These are phyloP conservation scores for Herpetomonas tarakana DNA, from an alignment of 208 protist species.

Conservation along the genomic window DNA sequence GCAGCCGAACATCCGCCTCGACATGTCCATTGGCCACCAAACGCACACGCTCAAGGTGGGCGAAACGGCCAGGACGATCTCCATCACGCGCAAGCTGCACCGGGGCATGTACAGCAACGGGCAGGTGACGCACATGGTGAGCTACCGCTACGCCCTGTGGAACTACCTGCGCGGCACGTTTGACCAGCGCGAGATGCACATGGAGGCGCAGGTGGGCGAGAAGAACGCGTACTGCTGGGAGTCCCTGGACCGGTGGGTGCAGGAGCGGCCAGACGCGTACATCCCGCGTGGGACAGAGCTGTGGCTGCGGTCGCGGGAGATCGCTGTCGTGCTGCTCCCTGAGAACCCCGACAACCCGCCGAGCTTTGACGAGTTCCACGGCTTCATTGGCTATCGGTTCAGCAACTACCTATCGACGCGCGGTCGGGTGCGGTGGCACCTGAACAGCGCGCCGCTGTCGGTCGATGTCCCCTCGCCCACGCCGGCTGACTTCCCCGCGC, in stretches of 20 bases:
- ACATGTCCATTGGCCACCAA: conserved; percentile 84
- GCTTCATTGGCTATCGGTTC: conserved; percentile 71
- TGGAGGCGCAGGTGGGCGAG: conserved; percentile 69
- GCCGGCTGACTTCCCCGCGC: conserved; percentile 18
- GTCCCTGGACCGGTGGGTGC: conserved; percentile 71
- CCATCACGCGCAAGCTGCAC: conserved; percentile 74
- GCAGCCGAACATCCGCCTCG: conserved; percentile 56
- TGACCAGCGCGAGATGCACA: conserved; percentile 37
- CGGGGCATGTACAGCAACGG: conserved; percentile 81
- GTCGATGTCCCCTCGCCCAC: conserved; percentile 24
- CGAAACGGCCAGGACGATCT: conserved; percentile 69
- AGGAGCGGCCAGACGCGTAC: conserved; percentile 33
- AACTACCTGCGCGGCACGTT: conserved; percentile 72
- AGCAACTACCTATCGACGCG: conserved; percentile 46
- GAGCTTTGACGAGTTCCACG: conserved; percentile 57
- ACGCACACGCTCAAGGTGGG: conserved; percentile 74
- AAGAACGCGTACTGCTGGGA: conserved; percentile 65
- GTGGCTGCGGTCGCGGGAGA: conserved; percentile 48
- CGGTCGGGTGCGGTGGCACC: conserved; percentile 36
- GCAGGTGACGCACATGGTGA: conserved; percentile 61
- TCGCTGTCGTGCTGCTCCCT: conserved; percentile 69
- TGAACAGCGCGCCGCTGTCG: conserved; percentile 21
- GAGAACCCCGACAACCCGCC: conserved; percentile 35
- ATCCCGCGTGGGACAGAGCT: conserved; percentile 35
- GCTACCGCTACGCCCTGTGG: conserved; percentile 68